These are phyloP conservation scores for Carallia brachiata DNA, from an alignment of 345 rosid genomes.

Conservation along the genomic window DNA sequence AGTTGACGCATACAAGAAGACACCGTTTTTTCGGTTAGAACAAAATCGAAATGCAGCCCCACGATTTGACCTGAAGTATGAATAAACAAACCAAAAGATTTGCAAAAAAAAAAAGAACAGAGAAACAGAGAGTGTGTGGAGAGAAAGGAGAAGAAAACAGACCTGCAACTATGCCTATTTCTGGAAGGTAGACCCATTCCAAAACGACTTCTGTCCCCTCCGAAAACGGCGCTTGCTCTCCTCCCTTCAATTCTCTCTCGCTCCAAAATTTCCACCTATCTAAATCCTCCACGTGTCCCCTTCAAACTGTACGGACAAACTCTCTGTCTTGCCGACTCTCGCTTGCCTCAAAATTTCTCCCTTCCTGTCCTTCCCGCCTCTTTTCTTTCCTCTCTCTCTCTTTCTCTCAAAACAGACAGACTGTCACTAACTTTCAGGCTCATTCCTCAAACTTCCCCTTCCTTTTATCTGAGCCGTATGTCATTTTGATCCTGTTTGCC, in stretches of 20 bases:
- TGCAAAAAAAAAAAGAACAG: too few relatives aligned
- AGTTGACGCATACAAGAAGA: too few relatives aligned
- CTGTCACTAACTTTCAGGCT: neutral
- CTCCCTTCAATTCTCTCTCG: neutral
- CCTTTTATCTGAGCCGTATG: neutral
- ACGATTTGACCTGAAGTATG: too few relatives aligned
- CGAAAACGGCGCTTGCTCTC: constrained; percentile 6
- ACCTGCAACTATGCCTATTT: neutral
- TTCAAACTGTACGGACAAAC: neutral
- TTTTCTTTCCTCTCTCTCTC: neutral
- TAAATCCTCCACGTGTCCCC: neutral
- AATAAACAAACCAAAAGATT: too few relatives aligned
- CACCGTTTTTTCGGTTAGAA: too few relatives aligned
- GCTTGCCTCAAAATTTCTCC: neutral
- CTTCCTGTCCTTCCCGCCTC: neutral
- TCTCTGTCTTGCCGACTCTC: constrained; percentile 7
- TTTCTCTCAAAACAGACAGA: neutral
- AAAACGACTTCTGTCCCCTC: neutral
- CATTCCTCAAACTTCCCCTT: neutral
- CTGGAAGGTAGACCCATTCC: neutral
- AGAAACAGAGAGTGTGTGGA: too few relatives aligned
- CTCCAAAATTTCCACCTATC: neutral
- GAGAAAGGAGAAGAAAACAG: neutral
- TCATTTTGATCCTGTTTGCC: too few relatives aligned
- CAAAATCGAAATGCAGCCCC: too few relatives aligned